Evolutionary conservation across 2,329 filamentous ascomycete species (phyloP).

Genomic region (Botrytis galanthina): DNA sequence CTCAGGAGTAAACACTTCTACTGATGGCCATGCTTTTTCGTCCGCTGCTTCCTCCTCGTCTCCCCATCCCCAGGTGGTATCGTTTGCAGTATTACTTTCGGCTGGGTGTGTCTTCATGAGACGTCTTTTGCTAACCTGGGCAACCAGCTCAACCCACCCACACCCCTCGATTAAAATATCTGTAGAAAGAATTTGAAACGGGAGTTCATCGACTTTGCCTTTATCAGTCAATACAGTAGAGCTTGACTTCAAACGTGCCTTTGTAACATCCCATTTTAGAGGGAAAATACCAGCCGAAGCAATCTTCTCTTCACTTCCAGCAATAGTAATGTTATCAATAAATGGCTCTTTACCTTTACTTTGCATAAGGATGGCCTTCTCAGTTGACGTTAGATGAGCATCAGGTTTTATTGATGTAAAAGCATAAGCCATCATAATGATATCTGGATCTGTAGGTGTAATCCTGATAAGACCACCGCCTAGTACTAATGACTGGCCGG

Average conservation of each 20-base stretch:
- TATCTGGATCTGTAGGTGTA: constrained; percentile 65
- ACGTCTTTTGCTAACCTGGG: constrained; percentile 68
- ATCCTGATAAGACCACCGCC: constrained; percentile 79
- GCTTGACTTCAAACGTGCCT: constrained; percentile 69
- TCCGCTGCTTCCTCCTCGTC: constrained; percentile 8
- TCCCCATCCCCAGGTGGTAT: not conserved
- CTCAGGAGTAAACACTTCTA: constrained; percentile 83
- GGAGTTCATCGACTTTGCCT: constrained; percentile 64
- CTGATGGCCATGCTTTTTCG: constrained; percentile 57
- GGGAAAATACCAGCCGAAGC: constrained; percentile 71
- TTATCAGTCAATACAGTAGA: constrained; percentile 62
- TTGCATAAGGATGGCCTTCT: constrained; percentile 76
- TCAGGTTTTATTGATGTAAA: constrained; percentile 72
- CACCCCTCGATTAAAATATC: constrained; percentile 90
- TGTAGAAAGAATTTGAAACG: constrained; percentile 74
- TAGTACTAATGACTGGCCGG: constrained; percentile 76
- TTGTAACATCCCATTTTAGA: constrained; percentile 81
- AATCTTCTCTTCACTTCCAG: constrained; percentile 57
- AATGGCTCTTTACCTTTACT: constrained; percentile 57
- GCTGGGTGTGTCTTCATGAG: not conserved
- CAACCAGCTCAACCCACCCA: constrained; percentile 87
- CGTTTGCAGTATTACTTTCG: not conserved
- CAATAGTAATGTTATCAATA: constrained; percentile 61
- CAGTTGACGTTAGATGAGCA: constrained; percentile 70
- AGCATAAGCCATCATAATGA: constrained; percentile 75